Evolutionary conservation across 2,329 filamentous ascomycete species (phyloP), one percentile per base, ranked within the genome.

Genomic region (Aspergillus sp.): DNA sequence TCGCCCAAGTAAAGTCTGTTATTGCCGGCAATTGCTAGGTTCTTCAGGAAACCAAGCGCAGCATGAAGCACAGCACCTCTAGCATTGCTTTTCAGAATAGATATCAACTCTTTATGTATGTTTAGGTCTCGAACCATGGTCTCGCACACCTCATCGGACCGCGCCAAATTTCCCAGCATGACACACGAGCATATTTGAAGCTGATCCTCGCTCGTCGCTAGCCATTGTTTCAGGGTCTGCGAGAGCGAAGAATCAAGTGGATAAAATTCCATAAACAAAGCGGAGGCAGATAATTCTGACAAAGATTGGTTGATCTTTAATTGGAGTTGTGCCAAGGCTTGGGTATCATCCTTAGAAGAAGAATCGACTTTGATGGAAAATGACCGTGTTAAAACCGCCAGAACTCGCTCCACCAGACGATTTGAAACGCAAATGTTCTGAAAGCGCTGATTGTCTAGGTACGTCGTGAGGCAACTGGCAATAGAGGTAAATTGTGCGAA

Each of bases 101-200:
- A 48, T 40, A 71, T 68, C 27, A 75, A 50, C 11, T 61, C 56
- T 33, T 60, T 45, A 46, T 74, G 72, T 9, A 73, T 59, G 9
- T 60, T 52, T 27, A 69, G 48, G 10, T 69, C 53, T 27, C 54
- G 53, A 7, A 72, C 64, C 60, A 75, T 68, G 8, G 52, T 52
- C 42, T 58, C 49, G 40, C 71, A 74, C 27, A 69, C 58, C 32
- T 62, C 63, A 41, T 72, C 68, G 7, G 68, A 69, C 30, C 69
- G 65, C 28, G 70, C 70, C 31, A 73, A 45, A 45, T 75, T 75
- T 6, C 73, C 73, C 10, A 75, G 61, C 48, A 75, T 68, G 34
- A 75, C 57, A 46, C 71, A 73, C 12, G 70, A 64, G 41, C 70
- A 72, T 37, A 72, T 64, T 33, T 71, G 64, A 27, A 75, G 60